Evolutionary conservation across 2,329 filamentous ascomycete genomes (phyloP).

Genomic region (Aureobasidium sp.): DNA sequence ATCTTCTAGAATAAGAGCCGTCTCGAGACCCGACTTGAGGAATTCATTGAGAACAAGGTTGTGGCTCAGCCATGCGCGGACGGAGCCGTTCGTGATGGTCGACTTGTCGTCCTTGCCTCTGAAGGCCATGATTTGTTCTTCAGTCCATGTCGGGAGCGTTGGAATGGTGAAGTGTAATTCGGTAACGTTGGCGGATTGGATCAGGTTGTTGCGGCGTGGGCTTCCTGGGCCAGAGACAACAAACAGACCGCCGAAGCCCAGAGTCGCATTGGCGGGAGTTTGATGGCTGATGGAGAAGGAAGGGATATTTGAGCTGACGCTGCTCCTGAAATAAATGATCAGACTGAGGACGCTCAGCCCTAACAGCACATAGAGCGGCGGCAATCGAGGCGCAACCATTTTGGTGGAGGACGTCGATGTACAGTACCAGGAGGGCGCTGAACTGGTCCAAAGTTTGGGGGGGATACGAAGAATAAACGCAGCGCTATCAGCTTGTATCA

Average conservation of each 20-base stretch:
- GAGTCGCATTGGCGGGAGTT: constrained; percentile 5
- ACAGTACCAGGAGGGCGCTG: neutral
- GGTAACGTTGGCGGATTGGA: constrained; percentile 32
- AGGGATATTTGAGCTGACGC: neutral
- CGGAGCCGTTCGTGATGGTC: constrained; percentile 27
- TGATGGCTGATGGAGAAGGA: neutral
- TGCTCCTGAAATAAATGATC: constrained; percentile 7
- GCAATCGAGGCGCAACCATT: constrained; percentile 7
- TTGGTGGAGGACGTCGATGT: neutral
- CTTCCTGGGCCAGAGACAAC: constrained; percentile 30
- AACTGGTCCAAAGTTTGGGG: neutral
- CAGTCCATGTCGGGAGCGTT: constrained; percentile 29
- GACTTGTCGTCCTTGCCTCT: constrained; percentile 22
- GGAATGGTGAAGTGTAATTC: constrained; percentile 31
- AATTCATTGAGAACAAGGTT: constrained; percentile 31
- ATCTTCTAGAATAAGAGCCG: constrained; percentile 37
- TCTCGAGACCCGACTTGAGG: constrained; percentile 33
- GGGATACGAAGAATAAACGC: constrained; percentile 9
- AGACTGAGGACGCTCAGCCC: constrained; percentile 3
- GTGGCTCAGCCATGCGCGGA: constrained; percentile 34
- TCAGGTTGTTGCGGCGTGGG: constrained; percentile 26
- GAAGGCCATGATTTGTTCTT: constrained; percentile 25
- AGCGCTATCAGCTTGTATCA: neutral
- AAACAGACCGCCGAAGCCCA: constrained; percentile 29
- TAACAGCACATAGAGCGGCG: constrained; percentile 9